Evolutionary conservation across 129 eudicot species (phyloP), one percentile per base, ranked within the genome.

Genomic region (Silybum marianum): DNA sequence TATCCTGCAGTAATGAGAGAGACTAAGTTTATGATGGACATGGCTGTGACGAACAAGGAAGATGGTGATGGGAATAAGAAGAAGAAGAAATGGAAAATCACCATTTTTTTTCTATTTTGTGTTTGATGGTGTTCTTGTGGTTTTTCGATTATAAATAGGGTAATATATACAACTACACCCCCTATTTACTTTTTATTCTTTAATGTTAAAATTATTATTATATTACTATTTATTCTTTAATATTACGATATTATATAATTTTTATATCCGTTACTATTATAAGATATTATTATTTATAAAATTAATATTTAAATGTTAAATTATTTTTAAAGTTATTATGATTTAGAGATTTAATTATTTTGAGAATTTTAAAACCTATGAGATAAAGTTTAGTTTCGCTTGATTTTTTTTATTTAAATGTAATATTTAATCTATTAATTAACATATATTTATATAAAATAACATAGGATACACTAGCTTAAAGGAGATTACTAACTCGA

Each of bases 61-160:
- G 87, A 39, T 38, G 83, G 84, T 66, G 80, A 40, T 80, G 86
- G 36, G 72, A 80, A 80, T 34, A 87, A 39, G 84, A 84, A 51
- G 25, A 63, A 62, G 62, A 51, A 11, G 18, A 48, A 48, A 13
- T 73, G 14, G 14, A 54, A 74, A 11, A 40, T 62, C 78, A 0
- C 70, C 86, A 68, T 69, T 38, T n/a, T 73, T 71, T 40, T 39
- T 1, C 9, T 38, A 7, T 66, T 34, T 74, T 85, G 39, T 89
- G 85, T 11, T 28, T 58, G 40, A 72, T 80, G 62, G 23, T 85
- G 84, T 80, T 85, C 88, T 86, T 25, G 48, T 90, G 89, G 58
- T 82, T 92, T 8, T 89, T 88, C 69, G 69, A 74, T 23, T 66
- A 30, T 74, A 81, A 13, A 73, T 40, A 73, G 26, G 26, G 23